These are phyloP conservation scores for Rhizopus stolonifer DNA, from an alignment of 371 early-diverging fungal species.

Conservation along the genomic window DNA sequence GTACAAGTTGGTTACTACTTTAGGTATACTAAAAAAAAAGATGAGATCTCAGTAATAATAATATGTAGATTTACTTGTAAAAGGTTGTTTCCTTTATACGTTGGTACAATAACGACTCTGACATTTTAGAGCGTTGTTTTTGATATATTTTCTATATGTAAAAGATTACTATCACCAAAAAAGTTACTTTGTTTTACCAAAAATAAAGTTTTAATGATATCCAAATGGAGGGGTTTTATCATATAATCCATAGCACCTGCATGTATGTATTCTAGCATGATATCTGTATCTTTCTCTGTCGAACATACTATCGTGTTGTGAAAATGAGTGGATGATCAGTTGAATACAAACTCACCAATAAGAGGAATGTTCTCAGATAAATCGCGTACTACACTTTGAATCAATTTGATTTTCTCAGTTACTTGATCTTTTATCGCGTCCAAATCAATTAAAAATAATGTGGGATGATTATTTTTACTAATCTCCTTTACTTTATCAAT, in stretches of 20 bases:
- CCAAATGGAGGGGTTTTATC: constrained; percentile 50
- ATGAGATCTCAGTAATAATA: neutral
- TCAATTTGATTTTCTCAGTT: constrained; percentile 4
- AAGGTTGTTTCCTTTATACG: constrained; percentile 24
- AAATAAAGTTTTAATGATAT: constrained; percentile 55
- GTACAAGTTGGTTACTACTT: constrained; percentile 15
- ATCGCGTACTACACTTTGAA: constrained; percentile 13
- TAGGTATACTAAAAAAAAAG: neutral
- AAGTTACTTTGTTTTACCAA: constrained; percentile 35
- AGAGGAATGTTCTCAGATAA: constrained; percentile 16
- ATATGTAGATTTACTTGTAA: constrained; percentile 12
- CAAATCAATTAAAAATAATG: constrained; percentile 25
- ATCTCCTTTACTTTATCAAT: constrained; percentile 23
- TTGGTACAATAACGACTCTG: neutral
- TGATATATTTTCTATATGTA: constrained; percentile 18
- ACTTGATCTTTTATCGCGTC: constrained; percentile 16
- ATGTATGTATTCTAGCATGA: constrained; percentile 50
- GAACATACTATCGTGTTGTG: constrained; percentile 32
- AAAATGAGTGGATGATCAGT: constrained; percentile 4
- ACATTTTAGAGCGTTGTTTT: constrained; percentile 6
- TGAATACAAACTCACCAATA: constrained; percentile 13
- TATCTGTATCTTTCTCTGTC: constrained; percentile 25
- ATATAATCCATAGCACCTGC: constrained; percentile 57
- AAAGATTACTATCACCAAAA: too few species aligned
- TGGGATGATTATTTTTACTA: constrained; percentile 13